A percentile compares a stretch with the other conserved stretches of the same genome.
Evolutionary conservation across 768 basidiomycete species (phyloP).

Genomic region (Macrolepiota fuliginosa): DNA sequence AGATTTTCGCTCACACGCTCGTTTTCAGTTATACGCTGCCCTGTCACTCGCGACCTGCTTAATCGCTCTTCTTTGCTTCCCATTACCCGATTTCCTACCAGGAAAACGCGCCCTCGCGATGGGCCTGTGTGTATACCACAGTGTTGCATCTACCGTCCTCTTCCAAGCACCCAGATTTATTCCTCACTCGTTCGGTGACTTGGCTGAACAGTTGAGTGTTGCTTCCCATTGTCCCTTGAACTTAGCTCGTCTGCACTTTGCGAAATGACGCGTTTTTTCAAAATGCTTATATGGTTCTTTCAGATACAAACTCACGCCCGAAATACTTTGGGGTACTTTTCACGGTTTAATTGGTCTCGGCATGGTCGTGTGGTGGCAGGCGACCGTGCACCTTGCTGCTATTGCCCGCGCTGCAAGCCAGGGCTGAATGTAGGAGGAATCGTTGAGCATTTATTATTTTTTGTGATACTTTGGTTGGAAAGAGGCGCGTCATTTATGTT

Average conservation of each 20-base stretch:
- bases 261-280: not conserved
- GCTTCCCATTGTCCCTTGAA: not conserved
- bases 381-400: slow-evolving; percentile 52
- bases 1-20: not conserved
- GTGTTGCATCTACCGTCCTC: slow-evolving; percentile 67
- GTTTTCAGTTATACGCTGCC: slow-evolving; percentile 62
- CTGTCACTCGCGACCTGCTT: slow-evolving; percentile 61
- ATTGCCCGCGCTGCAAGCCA: slow-evolving; percentile 27
- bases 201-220: slow-evolving; percentile 56
- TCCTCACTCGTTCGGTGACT: slow-evolving; percentile 62
- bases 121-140: slow-evolving; percentile 74
- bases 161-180: slow-evolving; percentile 79
- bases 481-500: not conserved
- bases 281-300: not conserved
- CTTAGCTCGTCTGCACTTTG: not conserved
- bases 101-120: slow-evolving; percentile 84
- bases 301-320: slow-evolving; percentile 68
- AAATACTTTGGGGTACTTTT: slow-evolving; percentile 65
- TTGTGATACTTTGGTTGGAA: not conserved
- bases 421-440: not conserved
- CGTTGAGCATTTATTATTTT: not conserved
- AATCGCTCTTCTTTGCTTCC: slow-evolving; percentile 58
- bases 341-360: slow-evolving; percentile 72
- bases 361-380: slow-evolving; percentile 84
- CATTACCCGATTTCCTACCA: slow-evolving; percentile 80